Percentiles rank a stretch among this genome's conserved stretches.
Conservation (phyloP, 2,329 filamentous ascomycete species). For the Fusarium vanettenii region DNA sequence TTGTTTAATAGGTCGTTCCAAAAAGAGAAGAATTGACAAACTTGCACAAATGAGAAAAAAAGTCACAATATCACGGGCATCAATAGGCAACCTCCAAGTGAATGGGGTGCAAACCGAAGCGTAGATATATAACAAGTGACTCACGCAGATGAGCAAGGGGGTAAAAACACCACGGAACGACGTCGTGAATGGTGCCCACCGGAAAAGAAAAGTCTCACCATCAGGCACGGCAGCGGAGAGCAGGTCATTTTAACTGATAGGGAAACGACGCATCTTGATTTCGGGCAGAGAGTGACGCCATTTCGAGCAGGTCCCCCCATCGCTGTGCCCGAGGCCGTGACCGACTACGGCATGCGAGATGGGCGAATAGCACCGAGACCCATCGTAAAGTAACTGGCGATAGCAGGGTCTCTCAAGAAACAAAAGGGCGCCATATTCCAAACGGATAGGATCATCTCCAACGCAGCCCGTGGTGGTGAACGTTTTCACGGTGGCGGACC, state of each 20-base stretch:
- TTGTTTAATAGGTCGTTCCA: constrained; percentile 32
- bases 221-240: constrained; percentile 21
- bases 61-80: constrained; percentile 28
- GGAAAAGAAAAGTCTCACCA: constrained; percentile 32
- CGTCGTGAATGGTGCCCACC: constrained; percentile 40
- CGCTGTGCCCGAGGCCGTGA: constrained; percentile 15
- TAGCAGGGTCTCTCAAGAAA: constrained; percentile 33
- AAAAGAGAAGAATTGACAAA: constrained; percentile 21
- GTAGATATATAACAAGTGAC: constrained; percentile 41
- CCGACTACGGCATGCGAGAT: constrained; percentile 15
- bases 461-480: constrained; percentile 23
- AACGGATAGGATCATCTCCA: constrained; percentile 38
- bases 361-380: constrained; percentile 13
- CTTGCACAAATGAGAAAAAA: constrained; percentile 28
- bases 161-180: constrained; percentile 40
- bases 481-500: constrained; percentile 20
- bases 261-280: constrained; percentile 33
- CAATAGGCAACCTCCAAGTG: constrained; percentile 38
- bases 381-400: constrained; percentile 22
- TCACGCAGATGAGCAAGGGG: constrained; percentile 41
- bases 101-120: constrained; percentile 39
- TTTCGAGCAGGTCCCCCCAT: constrained; percentile 24
- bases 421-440: constrained; percentile 19
- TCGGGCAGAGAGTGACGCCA: constrained; percentile 41
- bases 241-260: constrained; percentile 38